Base-by-base conservation (phyloP, 1,284 basidiomycete species). In the Sanghuangporus baumii region DNA sequence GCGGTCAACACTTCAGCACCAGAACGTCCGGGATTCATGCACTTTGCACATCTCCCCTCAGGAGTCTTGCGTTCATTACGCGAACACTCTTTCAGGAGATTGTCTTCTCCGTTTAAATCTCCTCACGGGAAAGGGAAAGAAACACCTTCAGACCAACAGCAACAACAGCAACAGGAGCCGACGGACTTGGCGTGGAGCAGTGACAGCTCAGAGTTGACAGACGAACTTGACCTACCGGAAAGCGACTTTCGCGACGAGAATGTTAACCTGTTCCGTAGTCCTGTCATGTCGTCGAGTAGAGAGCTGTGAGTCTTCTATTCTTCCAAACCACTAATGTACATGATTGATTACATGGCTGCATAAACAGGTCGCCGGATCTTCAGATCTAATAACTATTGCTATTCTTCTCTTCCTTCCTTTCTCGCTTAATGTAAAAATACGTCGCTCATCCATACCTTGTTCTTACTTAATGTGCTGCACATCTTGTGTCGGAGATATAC, bases 141-240 rank as follows among this genome's bases (percentile, higher is more conserved):
- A 8, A 68, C 67, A 23, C 69, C 68, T 55, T 73, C 70, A 38
- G 71, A 76, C 11, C 63, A 70, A 0, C 70, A 71, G 55, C 67
- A 68, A 9, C 75, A 74, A 36, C 67, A 64, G 50, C 68, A 23
- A n/a, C 60, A 23, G 1, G 43, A 58, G 31, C 57, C 65, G 51
- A 70, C 70, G 12, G 80, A 79, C 56, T 72, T 75, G 40, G 68
- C 73, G 3, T 88, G 84, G 83, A 86, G 86, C 66, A 88, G 82
- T 63, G 86, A 89, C 69, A 87, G 82, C 66, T 88, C 87, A 4
- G 85, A 83, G 6, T 51, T 65, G 6, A 60, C 61, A n/a, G 63
- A 65, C 7, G 62, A 63, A 20, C 57, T 63, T 47, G 59, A 65
- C 31, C 9, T 65, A 20, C 36, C 54, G 2, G 55, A 58, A 6